phyloP scores from a whole-genome alignment of 75 land plant genomes.

The Selaginella moellendorffii region DNA sequence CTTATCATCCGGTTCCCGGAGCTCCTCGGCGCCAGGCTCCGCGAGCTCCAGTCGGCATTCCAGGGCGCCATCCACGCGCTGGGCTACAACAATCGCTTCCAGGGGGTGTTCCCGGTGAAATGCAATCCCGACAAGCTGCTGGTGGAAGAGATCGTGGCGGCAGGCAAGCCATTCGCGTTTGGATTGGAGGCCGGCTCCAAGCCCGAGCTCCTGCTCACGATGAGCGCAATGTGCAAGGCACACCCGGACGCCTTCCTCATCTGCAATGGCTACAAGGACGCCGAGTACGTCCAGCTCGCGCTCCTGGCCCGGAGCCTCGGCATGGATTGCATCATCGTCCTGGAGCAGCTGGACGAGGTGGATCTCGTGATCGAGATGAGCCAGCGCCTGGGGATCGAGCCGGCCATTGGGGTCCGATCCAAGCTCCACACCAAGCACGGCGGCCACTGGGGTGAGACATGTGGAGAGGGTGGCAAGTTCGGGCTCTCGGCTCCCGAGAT shows the following conservation, averaged over 20 bases:
- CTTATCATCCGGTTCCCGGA: constrained; percentile 72
- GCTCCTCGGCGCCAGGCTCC: constrained; percentile 54
- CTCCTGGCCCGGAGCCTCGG: constrained; percentile 43
- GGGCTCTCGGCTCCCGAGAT: constrained; percentile 66
- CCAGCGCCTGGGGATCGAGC: constrained; percentile 33
- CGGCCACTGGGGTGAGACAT: constrained; percentile 89
- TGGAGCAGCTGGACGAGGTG: constrained; percentile 90
- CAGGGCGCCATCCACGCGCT: constrained; percentile 34
- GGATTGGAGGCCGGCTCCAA: constrained; percentile 96
- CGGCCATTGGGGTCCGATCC: constrained; percentile 66
- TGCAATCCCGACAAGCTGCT: constrained; percentile 84
- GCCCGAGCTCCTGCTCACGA: constrained; percentile 82
- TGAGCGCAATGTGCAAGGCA: constrained; percentile 48
- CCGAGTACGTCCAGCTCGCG: constrained; percentile 64
- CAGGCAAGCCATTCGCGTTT: constrained; percentile 44
- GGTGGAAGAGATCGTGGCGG: constrained; percentile 70
- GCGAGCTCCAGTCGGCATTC: constrained; percentile 70
- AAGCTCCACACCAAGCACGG: constrained; percentile 81
- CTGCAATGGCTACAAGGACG: constrained; percentile 92
- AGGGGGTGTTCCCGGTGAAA: constrained; percentile 91
- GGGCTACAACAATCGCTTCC: constrained; percentile 47
- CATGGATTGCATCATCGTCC: constrained; percentile 62
- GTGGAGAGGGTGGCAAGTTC: constrained; percentile 95
- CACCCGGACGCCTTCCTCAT: constrained; percentile 48
- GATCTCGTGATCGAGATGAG: constrained; percentile 46